Percentiles rank a stretch among this genome's conserved stretches.
Evolutionary conservation across 2,329 filamentous ascomycete species (phyloP).

Genomic region (Cytospora mali): DNA sequence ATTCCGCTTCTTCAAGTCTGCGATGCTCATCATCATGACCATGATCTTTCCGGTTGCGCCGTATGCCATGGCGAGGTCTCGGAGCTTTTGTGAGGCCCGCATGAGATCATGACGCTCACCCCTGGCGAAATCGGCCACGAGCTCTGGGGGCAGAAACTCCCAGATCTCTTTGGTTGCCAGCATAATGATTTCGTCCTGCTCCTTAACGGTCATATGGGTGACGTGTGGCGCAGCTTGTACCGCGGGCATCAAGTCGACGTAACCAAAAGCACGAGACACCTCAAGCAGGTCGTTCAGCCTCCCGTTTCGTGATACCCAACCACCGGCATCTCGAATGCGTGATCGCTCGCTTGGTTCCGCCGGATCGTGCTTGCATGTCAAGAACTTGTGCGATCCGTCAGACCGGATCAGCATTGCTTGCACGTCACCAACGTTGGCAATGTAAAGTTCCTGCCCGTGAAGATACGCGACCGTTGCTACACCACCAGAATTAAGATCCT

Average conservation of each 20-base stretch:
- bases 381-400: slow-evolving; percentile 78
- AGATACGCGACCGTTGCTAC: slow-evolving; percentile 92
- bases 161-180: slow-evolving; percentile 91
- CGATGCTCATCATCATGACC: slow-evolving; percentile 97
- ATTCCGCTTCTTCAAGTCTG: slow-evolving; percentile 80
- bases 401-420: slow-evolving; percentile 94
- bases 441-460: slow-evolving; percentile 84
- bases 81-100: slow-evolving; percentile 90
- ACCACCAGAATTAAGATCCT: slow-evolving; percentile 87
- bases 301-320: slow-evolving; percentile 93
- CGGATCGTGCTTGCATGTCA: slow-evolving; percentile 92
- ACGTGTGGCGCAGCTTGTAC: slow-evolving; percentile 91
- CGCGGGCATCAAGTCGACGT: slow-evolving; percentile 87
- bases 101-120: slow-evolving; percentile 88
- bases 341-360: slow-evolving; percentile 82
- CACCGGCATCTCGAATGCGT: slow-evolving; percentile 90
- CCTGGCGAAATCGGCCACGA: slow-evolving; percentile 88
- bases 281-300: slow-evolving; percentile 89
- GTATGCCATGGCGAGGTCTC: slow-evolving; percentile 94
- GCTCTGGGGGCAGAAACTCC: slow-evolving; percentile 88
- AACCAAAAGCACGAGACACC: slow-evolving; percentile 93
- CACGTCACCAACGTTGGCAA: slow-evolving; percentile 93
- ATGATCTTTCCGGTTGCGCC: slow-evolving; percentile 94
- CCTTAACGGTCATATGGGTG: slow-evolving; percentile 73
- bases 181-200: slow-evolving; percentile 91